These are phyloP conservation scores for Eucalyptus grandis DNA, from an alignment of 345 rosid genomes.

Conservation along the genomic window DNA sequence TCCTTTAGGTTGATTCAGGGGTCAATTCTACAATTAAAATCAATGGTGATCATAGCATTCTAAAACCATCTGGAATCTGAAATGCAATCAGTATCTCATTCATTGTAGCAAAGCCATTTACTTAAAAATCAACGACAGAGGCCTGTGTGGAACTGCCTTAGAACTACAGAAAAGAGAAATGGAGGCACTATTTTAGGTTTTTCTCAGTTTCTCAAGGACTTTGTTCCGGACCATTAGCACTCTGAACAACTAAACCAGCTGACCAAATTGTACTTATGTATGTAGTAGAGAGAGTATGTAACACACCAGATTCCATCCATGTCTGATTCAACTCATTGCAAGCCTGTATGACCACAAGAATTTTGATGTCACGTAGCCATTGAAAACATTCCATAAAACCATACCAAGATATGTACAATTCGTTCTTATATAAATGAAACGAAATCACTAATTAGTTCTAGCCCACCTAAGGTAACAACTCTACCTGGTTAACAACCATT, in stretches of 20 bases:
- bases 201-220: neutral
- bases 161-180: neutral
- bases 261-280: neutral
- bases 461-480: neutral
- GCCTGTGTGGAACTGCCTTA: neutral
- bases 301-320: conserved; percentile 96
- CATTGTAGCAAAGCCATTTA: neutral
- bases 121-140: neutral
- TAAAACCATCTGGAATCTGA: neutral
- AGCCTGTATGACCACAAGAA: conserved; percentile 36
- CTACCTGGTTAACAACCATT: conserved; percentile 98
- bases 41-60: neutral
- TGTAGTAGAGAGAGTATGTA: neutral
- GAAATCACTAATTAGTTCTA: neutral
- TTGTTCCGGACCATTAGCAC: neutral
- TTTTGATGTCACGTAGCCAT: neutral
- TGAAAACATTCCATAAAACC: neutral
- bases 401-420: neutral
- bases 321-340: conserved; percentile 88
- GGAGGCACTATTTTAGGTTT: neutral
- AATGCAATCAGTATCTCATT: neutral
- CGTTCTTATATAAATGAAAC: neutral
- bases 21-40: neutral
- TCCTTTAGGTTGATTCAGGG: neutral
- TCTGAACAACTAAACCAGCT: neutral